Evolutionary conservation across 352 stramenopile species (phyloP).

Genomic region (Thalassiosira livingstoniorum): DNA sequence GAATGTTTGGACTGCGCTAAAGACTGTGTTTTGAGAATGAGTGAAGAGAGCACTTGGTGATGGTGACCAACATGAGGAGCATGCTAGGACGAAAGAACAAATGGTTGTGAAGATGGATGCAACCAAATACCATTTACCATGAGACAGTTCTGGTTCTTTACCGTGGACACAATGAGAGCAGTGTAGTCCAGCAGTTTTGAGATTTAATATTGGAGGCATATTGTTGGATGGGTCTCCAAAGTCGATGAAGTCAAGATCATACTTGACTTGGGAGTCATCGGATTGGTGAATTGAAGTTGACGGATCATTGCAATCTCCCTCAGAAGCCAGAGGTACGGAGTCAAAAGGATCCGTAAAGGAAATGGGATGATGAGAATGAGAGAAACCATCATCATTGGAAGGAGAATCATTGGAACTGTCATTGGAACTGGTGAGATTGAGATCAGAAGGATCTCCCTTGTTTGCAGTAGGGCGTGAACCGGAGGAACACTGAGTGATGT

Average conservation of each 20-base stretch:
- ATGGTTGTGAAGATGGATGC: constrained; percentile 1
- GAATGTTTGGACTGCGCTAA: constrained; percentile 6
- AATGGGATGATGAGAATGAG: not conserved
- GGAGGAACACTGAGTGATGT: not conserved
- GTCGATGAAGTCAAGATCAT: too few relatives aligned
- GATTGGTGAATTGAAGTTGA: too few relatives aligned
- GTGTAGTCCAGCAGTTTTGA: constrained; percentile 1
- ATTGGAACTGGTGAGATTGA: not conserved
- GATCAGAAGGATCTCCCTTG: not conserved
- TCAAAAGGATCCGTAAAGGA: not conserved
- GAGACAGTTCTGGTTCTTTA: not conserved
- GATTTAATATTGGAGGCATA: constrained; percentile 15
- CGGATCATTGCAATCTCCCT: constrained; percentile 1
- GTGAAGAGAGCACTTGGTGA: not conserved
- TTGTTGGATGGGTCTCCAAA: too few relatives aligned
- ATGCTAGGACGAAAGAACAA: not conserved
- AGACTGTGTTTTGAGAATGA: not conserved
- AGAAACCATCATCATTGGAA: not conserved
- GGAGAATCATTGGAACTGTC: not conserved
- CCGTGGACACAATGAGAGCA: not conserved
- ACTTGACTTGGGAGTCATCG: too few relatives aligned
- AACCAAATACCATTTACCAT: not conserved
- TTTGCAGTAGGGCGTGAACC: not conserved
- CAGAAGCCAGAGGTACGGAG: not conserved
- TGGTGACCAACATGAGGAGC: not conserved